These are phyloP conservation scores for Leccinum pallidistipes DNA, from an alignment of 1,284 basidiomycete species.

Conservation along the genomic window DNA sequence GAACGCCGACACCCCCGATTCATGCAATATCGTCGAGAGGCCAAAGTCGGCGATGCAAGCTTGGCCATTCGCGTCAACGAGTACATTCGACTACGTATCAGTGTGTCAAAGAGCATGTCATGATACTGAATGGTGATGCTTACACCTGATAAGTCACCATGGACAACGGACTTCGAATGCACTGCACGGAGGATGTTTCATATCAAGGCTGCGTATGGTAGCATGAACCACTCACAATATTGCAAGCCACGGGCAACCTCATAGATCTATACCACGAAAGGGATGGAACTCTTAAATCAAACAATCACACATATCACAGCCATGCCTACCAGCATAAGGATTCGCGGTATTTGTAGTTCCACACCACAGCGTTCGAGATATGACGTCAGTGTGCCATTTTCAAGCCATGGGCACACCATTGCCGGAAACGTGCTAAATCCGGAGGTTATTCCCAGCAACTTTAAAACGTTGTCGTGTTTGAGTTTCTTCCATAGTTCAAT, in stretches of 20 bases:
- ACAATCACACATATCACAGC: background rate
- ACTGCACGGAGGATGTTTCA: background rate
- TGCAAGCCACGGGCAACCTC: constrained; percentile 12
- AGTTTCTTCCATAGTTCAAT: constrained; percentile 16
- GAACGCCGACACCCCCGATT: constrained; percentile 1
- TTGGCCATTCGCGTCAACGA: constrained; percentile 7
- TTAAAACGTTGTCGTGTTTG: constrained; percentile 4
- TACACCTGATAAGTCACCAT: constrained; percentile 15
- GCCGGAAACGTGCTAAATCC: constrained; percentile 9
- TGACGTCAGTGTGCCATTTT: constrained; percentile 11
- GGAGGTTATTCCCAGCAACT: constrained; percentile 4
- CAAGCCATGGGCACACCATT: constrained; percentile 17
- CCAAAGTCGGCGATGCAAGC: constrained; percentile 17
- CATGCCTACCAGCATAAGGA: constrained; percentile 9
- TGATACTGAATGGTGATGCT: background rate
- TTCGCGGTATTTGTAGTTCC: background rate
- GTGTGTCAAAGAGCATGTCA: background rate
- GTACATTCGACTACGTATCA: constrained; percentile 12
- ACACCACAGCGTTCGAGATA: constrained; percentile 4
- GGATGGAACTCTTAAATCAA: background rate
- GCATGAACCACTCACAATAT: constrained; percentile 6
- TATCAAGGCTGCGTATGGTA: background rate
- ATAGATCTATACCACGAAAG: constrained; percentile 4
- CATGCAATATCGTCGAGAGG: constrained; percentile 14
- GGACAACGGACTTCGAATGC: constrained; percentile 10